phyloP scores from a whole-genome alignment of 345 rosid genomes.

The Zanthoxylum bungeanum region DNA sequence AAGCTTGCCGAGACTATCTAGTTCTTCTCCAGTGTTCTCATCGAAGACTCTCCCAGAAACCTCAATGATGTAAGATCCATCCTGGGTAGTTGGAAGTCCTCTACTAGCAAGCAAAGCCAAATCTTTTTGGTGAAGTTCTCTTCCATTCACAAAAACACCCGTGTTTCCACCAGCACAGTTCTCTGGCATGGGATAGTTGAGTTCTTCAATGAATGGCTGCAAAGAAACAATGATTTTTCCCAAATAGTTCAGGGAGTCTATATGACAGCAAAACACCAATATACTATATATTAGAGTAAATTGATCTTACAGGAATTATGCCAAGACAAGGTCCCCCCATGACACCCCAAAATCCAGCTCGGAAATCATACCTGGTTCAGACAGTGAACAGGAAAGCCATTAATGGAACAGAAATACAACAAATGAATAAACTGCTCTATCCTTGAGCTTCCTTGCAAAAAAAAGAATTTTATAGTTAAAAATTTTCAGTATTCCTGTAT shows the following conservation, averaged over 20 bases:
- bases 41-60: slow-evolving; percentile 80
- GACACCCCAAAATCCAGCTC: slow-evolving; percentile 96
- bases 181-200: slow-evolving; percentile 74
- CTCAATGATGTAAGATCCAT: slow-evolving; percentile 69
- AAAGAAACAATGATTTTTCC: slow-evolving; percentile 5
- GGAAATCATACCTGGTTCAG: slow-evolving; percentile 75
- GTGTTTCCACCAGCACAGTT: slow-evolving; percentile 79
- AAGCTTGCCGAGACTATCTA: slow-evolving; percentile 81
- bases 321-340: slow-evolving; percentile 82
- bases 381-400: slow-evolving; percentile 16
- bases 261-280: neutral
- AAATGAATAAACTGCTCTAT: too few species aligned
- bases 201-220: slow-evolving; percentile 90
- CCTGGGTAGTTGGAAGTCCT: slow-evolving; percentile 68
- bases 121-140: slow-evolving; percentile 87
- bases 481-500: too few species aligned
- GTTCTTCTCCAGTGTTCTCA: slow-evolving; percentile 89
- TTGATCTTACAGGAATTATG: slow-evolving; percentile 72
- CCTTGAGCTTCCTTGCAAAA: too few species aligned
- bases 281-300: slow-evolving; percentile 1
- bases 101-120: slow-evolving; percentile 64
- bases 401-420: slow-evolving; percentile 5
- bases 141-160: slow-evolving; percentile 72
- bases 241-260: slow-evolving; percentile 4
- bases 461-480: too few species aligned